Evolutionary conservation across 164 flowering plant species (phyloP).

Genomic region (Tetrastigma voinierianum): DNA sequence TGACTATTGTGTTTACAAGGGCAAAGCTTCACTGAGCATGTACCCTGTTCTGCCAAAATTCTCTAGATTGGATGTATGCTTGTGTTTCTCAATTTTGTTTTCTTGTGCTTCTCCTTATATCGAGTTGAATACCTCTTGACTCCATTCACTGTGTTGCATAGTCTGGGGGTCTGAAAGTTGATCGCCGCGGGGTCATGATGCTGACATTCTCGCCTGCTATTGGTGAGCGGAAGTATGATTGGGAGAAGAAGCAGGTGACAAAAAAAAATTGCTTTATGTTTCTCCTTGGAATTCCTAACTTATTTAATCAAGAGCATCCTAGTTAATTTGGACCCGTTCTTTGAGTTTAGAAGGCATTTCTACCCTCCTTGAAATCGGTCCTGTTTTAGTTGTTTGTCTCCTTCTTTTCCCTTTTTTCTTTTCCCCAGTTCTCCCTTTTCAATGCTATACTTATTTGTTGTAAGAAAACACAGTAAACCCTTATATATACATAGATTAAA

Average conservation of each 20-base stretch:
- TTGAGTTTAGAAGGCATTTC: too few species aligned
- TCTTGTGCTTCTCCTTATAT: neutral
- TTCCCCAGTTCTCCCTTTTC: too few species aligned
- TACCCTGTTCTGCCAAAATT: conserved; percentile 63
- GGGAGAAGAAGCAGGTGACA: conserved; percentile 79
- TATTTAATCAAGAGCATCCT: too few species aligned
- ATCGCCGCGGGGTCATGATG: conserved; percentile 61
- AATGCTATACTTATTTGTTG: too few species aligned
- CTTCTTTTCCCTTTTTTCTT: too few species aligned
- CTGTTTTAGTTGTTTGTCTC: too few species aligned
- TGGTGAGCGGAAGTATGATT: conserved; percentile 85
- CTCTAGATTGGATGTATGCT: conserved; percentile 48
- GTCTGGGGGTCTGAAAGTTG: conserved; percentile 49
- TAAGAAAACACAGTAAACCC: neutral
- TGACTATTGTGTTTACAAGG: conserved; percentile 65
- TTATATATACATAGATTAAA: neutral
- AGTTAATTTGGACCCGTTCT: too few species aligned
- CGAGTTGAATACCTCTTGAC: neutral
- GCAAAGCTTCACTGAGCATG: conserved; percentile 76
- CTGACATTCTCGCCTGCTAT: conserved; percentile 64
- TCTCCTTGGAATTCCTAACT: too few species aligned
- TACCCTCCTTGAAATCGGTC: too few species aligned
- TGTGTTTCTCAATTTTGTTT: neutral
- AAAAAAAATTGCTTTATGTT: too few species aligned
- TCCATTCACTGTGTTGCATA: conserved; percentile 19